A percentile compares a stretch with the other conserved stretches of the same genome.
phyloP scores from a whole-genome alignment of 2,329 filamentous ascomycete genomes.

The Alternaria sp. region DNA sequence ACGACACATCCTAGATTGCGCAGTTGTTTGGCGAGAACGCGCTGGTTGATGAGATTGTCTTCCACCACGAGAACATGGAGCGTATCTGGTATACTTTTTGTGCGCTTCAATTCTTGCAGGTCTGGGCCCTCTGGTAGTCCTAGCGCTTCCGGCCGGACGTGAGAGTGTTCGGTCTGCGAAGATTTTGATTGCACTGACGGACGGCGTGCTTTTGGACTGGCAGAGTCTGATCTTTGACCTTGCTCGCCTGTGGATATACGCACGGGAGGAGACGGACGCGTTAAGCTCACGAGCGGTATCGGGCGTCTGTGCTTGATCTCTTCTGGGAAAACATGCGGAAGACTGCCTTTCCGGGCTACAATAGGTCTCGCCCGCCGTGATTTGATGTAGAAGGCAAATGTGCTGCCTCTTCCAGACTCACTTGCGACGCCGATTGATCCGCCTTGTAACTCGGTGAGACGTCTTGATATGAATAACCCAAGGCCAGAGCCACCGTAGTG shows the following conservation, averaged over 20 bases:
- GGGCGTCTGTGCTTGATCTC: slow-evolving; percentile 26
- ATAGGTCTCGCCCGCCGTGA: slow-evolving; percentile 19
- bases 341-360: slow-evolving; percentile 19
- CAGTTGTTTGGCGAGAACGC: slow-evolving; percentile 50
- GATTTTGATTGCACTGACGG: background rate
- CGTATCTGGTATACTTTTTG: slow-evolving; percentile 11
- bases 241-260: slow-evolving; percentile 1
- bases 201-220: background rate
- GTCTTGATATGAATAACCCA: slow-evolving; percentile 42
- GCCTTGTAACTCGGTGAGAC: slow-evolving; percentile 41
- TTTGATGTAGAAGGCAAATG: slow-evolving; percentile 43
- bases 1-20: slow-evolving; percentile 46
- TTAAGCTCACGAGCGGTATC: slow-evolving; percentile 2
- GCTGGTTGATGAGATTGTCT: slow-evolving; percentile 52
- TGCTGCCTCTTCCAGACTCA: slow-evolving; percentile 32
- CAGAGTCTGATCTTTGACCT: background rate
- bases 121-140: slow-evolving; percentile 11
- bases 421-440: slow-evolving; percentile 39
- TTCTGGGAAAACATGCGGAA: slow-evolving; percentile 26
- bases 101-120: slow-evolving; percentile 11
- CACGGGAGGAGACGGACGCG: slow-evolving; percentile 4
- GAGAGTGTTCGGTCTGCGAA: background rate
- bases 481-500: slow-evolving; percentile 50
- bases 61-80: slow-evolving; percentile 43
- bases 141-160: slow-evolving; percentile 2